These are phyloP conservation scores for Termitomyces eurrhizus DNA, from an alignment of 768 basidiomycete genomes.

Conservation along the genomic window DNA sequence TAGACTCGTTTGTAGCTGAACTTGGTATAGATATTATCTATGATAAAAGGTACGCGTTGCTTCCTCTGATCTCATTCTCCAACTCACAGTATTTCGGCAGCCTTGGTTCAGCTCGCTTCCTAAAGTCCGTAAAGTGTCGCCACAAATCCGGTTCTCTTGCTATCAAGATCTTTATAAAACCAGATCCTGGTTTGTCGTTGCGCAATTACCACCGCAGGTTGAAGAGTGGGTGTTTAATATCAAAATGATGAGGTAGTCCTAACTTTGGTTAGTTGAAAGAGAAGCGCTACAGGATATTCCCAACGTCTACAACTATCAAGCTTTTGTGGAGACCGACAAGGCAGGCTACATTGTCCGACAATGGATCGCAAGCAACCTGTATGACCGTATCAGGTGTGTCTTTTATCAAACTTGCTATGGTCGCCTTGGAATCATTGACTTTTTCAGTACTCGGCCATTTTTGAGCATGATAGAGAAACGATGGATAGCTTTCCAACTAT, in stretches of 20 bases:
- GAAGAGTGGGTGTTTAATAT: constrained; percentile 52
- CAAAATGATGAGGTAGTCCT: constrained; percentile 3
- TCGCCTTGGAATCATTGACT: not conserved
- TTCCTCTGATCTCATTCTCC: not conserved
- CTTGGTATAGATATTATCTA: constrained; percentile 84
- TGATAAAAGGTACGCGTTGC: constrained; percentile 72
- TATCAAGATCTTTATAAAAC: constrained; percentile 94
- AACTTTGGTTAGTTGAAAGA: constrained; percentile 60
- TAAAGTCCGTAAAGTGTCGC: constrained; percentile 84
- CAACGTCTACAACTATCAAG: constrained; percentile 87
- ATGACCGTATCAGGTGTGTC: constrained; percentile 92
- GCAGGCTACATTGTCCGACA: constrained; percentile 94
- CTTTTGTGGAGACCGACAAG: constrained; percentile 91
- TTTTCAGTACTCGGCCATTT: constrained; percentile 87
- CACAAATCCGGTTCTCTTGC: constrained; percentile 82
- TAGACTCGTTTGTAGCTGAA: constrained; percentile 90
- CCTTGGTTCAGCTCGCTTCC: constrained; percentile 29
- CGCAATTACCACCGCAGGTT: constrained; percentile 69
- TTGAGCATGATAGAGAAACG: constrained; percentile 90
- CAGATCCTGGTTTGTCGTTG: constrained; percentile 81
- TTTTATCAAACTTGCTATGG: not conserved
- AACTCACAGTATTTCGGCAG: constrained; percentile 8
- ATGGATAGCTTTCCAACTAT: constrained; percentile 94
- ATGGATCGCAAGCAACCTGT: constrained; percentile 91
- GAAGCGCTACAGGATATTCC: constrained; percentile 81